Evolutionary conservation across 768 basidiomycete species (phyloP).

Genomic region (Hypsizygus marmoreus): DNA sequence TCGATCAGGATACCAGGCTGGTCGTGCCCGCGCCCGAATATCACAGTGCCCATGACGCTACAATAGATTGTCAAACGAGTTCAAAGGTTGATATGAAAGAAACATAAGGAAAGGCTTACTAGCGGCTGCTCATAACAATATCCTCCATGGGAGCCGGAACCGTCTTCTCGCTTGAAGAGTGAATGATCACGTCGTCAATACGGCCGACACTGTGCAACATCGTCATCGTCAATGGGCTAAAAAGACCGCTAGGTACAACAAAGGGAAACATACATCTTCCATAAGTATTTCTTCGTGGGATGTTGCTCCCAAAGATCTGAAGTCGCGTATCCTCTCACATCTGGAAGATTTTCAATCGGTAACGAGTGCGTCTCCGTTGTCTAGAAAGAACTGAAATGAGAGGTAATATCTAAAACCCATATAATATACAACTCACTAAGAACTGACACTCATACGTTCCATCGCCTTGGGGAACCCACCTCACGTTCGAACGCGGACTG

Average conservation of each 20-base stretch:
- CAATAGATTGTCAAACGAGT: no score
- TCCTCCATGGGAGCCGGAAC: constrained; percentile 30
- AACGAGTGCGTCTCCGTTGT: constrained; percentile 24
- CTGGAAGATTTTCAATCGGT: constrained; percentile 33
- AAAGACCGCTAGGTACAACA: background rate
- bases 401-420: background rate
- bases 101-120: no score
- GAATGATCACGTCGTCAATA: constrained; percentile 32
- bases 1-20: constrained; percentile 35
- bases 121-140: no score
- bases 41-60: constrained; percentile 24
- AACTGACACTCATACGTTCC: constrained; percentile 33
- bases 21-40: constrained; percentile 36
- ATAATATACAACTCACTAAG: constrained; percentile 24
- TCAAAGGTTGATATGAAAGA: no score
- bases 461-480: constrained; percentile 31
- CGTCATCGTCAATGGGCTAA: background rate
- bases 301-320: constrained; percentile 46
- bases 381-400: constrained; percentile 20
- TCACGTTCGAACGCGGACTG: constrained; percentile 12
- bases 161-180: constrained; percentile 33
- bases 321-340: constrained; percentile 42
- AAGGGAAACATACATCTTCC: constrained; percentile 38
- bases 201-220: constrained; percentile 31
- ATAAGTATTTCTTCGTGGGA: constrained; percentile 41